Evolutionary conservation across 305 asterid species (phyloP), one percentile per base, ranked within the genome.

Genomic region (Solanum hybrid): DNA sequence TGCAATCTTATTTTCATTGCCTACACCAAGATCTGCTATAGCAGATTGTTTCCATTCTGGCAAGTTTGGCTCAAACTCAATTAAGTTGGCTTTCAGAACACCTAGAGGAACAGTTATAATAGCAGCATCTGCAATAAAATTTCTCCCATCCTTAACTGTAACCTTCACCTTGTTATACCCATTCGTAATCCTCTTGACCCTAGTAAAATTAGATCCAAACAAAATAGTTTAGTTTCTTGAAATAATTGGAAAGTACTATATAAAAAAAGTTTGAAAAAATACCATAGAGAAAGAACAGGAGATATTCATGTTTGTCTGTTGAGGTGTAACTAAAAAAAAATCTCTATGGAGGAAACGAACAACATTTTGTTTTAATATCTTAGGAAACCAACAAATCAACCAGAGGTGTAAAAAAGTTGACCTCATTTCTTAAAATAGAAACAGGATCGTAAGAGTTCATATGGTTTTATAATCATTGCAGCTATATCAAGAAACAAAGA

Each of bases 21-120:
- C 99, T 36, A 97, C 91, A 22, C 99, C 99, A 81, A 97, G 99
- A 89, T 97, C 99, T n/a, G 96, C 93, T 91, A 97, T 96, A n/a
- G 99, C 99, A 91, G 97, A 87, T 61, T 90, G 94, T 91, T 97
- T 96, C 99, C 99, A 97, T 46, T 96, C 98, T 26, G 99, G 99
- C 79, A 97, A 92, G 91, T 93, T 95, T 14, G 99, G 99, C 93
- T 96, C 96, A 90, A 97, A 97, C 89, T 95, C 93, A 11, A 97
- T 97, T 29, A 93, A 31, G 89, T 96, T 94, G 85, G 99, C 95
- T 95, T 97, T 97, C 51, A 97, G 94, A 89, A 96, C 94, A 40
- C 99, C 99, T 36, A 97, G 91, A 22, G 99, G 99, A 86, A 96
- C 99, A 24, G 99, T 96, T 90, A 97, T 64, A 46, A 97, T 95